phyloP scores from a whole-genome alignment of 768 basidiomycete genomes.

The Hydnomerulius pinastri region DNA sequence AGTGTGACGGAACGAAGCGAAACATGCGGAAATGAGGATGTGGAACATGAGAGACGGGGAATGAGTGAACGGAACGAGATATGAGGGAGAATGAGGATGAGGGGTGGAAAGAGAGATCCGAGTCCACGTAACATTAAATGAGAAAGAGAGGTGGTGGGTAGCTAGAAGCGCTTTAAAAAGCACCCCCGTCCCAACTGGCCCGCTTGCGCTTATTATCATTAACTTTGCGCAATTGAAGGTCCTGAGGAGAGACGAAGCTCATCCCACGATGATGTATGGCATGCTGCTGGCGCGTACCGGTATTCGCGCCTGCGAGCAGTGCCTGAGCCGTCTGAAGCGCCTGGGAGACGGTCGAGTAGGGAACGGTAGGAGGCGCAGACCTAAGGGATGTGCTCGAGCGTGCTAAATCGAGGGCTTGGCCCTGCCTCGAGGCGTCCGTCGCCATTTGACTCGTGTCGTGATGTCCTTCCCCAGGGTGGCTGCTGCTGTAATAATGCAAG shows the following conservation, averaged over 20 bases:
- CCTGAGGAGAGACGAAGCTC: conserved; percentile 56
- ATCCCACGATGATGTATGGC: conserved; percentile 48
- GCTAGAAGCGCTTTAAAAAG: conserved; percentile 22
- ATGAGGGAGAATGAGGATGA: conserved; percentile 7
- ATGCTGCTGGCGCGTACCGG: conserved; percentile 18
- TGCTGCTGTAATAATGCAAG: conserved; percentile 62
- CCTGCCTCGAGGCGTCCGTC: conserved; percentile 37
- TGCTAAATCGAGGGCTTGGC: conserved; percentile 54
- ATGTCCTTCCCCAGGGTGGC: conserved; percentile 27
- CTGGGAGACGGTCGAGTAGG: conserved; percentile 30
- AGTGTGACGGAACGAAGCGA: conserved; percentile 2
- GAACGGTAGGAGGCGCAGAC: conserved; percentile 25
- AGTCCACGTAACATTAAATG: conserved; percentile 3
- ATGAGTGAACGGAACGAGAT: conserved; percentile 8
- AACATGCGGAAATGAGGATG: not conserved
- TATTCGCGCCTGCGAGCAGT: conserved; percentile 15
- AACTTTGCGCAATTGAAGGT: conserved; percentile 47
- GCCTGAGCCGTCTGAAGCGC: conserved; percentile 37
- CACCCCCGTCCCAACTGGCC: conserved; percentile 56
- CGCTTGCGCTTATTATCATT: conserved; percentile 59
- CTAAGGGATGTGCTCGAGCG: conserved; percentile 36
- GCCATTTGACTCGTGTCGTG: conserved; percentile 25
- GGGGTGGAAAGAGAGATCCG: conserved; percentile 6
- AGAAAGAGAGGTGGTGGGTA: not conserved
- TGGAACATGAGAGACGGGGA: conserved; percentile 4